phyloP scores from a whole-genome alignment of 2,329 filamentous ascomycete species.

The Hypoxylon sp. region DNA sequence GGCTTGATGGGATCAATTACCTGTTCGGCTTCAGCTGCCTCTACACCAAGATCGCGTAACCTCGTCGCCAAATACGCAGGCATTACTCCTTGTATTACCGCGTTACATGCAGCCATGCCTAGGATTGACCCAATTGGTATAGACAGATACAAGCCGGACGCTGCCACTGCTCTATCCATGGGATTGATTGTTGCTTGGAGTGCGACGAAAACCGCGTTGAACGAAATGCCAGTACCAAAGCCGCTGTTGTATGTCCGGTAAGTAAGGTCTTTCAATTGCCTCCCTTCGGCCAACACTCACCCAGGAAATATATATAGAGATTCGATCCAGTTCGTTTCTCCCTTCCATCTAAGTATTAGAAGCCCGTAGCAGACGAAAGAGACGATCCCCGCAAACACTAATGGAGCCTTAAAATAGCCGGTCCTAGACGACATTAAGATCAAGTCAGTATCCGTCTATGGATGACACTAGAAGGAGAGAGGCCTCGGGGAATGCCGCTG shows the following conservation, averaged over 20 bases:
- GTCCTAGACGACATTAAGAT: slow-evolving; percentile 56
- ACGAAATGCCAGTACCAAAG: slow-evolving; percentile 63
- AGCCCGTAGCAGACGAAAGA: slow-evolving; percentile 65
- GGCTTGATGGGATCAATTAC: slow-evolving; percentile 29
- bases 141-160: slow-evolving; percentile 61
- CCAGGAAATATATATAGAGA: slow-evolving; percentile 71
- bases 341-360: slow-evolving; percentile 70
- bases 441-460: slow-evolving; percentile 1
- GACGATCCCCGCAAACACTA: slow-evolving; percentile 64
- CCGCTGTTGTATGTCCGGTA: slow-evolving; percentile 54
- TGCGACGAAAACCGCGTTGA: slow-evolving; percentile 62
- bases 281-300: slow-evolving; percentile 44
- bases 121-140: slow-evolving; percentile 56
- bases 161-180: slow-evolving; percentile 63
- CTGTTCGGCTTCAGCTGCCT: slow-evolving; percentile 44
- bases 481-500: not conserved
- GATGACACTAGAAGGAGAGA: not conserved
- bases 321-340: slow-evolving; percentile 67
- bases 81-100: slow-evolving; percentile 45
- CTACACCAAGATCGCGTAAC: slow-evolving; percentile 46
- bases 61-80: slow-evolving; percentile 50
- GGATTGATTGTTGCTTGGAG: slow-evolving; percentile 61
- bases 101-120: slow-evolving; percentile 47
- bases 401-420: slow-evolving; percentile 69
- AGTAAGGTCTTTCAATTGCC: slow-evolving; percentile 11